Percentiles rank a stretch among this genome's conserved stretches.
Conservation (phyloP, 306 rosid genomes). For the Prunus fruticosa region DNA sequence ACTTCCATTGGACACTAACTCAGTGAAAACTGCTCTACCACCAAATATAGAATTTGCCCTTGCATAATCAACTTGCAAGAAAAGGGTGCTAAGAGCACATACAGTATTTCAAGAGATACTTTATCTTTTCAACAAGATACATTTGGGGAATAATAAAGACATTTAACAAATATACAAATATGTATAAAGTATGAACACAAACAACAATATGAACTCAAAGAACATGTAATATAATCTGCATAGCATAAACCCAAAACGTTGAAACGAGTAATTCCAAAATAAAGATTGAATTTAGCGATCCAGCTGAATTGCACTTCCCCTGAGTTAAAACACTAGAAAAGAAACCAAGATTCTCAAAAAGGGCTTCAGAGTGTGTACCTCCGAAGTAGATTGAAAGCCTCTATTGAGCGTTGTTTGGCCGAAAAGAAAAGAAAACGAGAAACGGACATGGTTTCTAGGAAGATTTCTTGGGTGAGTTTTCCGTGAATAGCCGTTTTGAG, state of each 20-base stretch:
- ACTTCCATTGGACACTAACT: background rate
- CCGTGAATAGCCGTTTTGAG: background rate
- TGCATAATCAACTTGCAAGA: background rate
- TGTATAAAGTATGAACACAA: background rate
- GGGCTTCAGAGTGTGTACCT: constrained; percentile 43
- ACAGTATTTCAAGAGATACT: background rate
- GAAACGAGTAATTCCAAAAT: background rate
- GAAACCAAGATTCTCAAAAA: background rate
- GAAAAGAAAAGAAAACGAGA: constrained; percentile 45
- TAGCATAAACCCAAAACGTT: background rate
- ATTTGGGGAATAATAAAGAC: background rate
- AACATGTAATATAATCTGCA: background rate
- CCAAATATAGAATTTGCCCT: background rate
- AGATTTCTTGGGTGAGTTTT: constrained; percentile 15
- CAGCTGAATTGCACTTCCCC: background rate
- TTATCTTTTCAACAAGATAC: background rate
- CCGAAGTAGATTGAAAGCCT: constrained; percentile 43
- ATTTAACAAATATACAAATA: background rate
- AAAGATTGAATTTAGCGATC: background rate
- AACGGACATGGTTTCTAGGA: constrained; percentile 41
- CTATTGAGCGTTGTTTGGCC: constrained; percentile 36
- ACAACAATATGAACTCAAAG: background rate
- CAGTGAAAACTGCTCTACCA: background rate
- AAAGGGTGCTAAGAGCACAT: background rate
- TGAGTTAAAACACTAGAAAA: background rate